phyloP scores from a whole-genome alignment of 257 asterid genomes.

The Pogostemon cablin region DNA sequence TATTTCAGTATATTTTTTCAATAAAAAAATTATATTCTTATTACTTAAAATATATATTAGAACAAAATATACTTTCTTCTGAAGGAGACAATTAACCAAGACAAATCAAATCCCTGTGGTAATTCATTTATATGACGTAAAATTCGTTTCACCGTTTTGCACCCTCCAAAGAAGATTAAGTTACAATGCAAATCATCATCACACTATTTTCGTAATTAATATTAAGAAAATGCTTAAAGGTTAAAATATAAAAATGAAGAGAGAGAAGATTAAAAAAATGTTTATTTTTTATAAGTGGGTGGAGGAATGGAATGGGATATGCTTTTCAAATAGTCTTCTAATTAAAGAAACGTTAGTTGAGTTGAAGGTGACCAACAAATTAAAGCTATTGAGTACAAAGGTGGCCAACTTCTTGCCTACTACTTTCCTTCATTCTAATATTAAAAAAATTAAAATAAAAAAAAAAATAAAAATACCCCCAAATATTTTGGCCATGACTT shows the following conservation, averaged over 20 bases:
- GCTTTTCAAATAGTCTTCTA: constrained; percentile 41
- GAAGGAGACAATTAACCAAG: too few relatives aligned
- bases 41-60: too few relatives aligned
- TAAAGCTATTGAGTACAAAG: constrained; percentile 36
- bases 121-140: too few relatives aligned
- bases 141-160: too few relatives aligned
- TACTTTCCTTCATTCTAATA: background rate
- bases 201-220: constrained; percentile 1
- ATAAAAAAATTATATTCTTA: too few relatives aligned
- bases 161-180: constrained; percentile 17
- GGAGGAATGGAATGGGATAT: constrained; percentile 25
- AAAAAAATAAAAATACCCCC: background rate
- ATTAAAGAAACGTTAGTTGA: constrained; percentile 47
- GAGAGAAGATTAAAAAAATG: constrained; percentile 1
- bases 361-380: constrained; percentile 37
- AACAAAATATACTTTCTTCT: too few relatives aligned
- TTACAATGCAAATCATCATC: constrained; percentile 25
- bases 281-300: constrained; percentile 34
- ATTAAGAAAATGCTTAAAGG: background rate
- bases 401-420: constrained; percentile 42
- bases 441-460: background rate
- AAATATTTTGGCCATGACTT: too few relatives aligned
- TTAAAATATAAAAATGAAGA: background rate
- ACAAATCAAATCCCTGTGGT: too few relatives aligned
- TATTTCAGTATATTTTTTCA: too few relatives aligned